Evolutionary conservation across 2,329 filamentous ascomycete genomes (phyloP).

Genomic region (Trichoderma koningiopsis): DNA sequence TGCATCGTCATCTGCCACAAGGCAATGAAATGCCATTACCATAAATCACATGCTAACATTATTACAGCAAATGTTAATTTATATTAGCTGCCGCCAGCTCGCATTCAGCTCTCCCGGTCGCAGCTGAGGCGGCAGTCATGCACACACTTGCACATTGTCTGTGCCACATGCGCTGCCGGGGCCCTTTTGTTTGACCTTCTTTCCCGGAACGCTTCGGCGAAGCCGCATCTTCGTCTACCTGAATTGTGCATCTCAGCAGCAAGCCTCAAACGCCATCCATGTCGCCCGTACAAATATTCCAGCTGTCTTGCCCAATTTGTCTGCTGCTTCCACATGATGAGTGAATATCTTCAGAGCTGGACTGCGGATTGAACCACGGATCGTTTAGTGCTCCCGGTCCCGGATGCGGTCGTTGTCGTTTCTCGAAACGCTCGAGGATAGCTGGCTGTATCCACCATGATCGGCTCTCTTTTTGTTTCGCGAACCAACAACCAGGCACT

Average conservation of each 20-base stretch:
- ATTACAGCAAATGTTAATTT: neutral
- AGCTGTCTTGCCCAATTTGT: neutral
- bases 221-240: neutral
- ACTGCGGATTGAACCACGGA: neutral
- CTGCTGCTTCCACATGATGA: neutral
- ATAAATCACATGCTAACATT: neutral
- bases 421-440: neutral
- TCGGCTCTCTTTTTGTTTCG: neutral
- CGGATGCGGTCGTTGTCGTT: neutral
- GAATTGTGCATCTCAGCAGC: neutral
- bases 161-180: neutral
- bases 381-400: neutral
- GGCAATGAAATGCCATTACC: neutral
- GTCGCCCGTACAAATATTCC: neutral
- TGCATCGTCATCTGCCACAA: neutral
- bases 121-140: neutral
- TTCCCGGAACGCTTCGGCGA: neutral
- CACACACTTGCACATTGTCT: neutral
- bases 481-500: neutral
- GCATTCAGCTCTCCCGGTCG: neutral
- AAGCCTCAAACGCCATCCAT: neutral
- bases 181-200: neutral
- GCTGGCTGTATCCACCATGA: neutral
- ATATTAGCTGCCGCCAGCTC: neutral
- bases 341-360: neutral